phyloP scores from a whole-genome alignment of 2,329 filamentous ascomycete genomes.

The Trichophyton verrucosum region DNA sequence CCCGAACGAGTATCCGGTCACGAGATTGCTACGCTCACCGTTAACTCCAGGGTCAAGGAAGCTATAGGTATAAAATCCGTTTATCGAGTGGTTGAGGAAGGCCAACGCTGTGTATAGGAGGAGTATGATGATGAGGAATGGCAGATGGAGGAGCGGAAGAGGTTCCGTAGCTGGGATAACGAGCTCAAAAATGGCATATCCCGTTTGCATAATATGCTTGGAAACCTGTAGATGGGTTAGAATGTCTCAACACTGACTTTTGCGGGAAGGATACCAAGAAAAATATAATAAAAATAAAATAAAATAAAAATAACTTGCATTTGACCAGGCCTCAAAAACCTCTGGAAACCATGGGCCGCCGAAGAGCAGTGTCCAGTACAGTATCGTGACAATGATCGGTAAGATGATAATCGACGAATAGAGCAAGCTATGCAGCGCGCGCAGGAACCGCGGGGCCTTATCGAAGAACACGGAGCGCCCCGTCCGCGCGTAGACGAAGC shows the following conservation, averaged over 20 bases:
- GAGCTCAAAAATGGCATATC: conserved; percentile 66
- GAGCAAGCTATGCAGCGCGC: conserved; percentile 52
- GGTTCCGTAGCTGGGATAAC: conserved; percentile 53
- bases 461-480: conserved; percentile 45
- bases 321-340: conserved; percentile 44
- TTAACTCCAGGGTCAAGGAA: conserved; percentile 56
- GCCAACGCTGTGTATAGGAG: conserved; percentile 60
- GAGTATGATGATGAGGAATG: conserved; percentile 57
- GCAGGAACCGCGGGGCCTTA: conserved; percentile 48
- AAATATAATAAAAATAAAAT: not conserved
- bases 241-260: no score
- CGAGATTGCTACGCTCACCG: conserved; percentile 36
- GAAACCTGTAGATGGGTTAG: conserved; percentile 39
- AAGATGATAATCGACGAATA: conserved; percentile 52
- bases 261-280: no score
- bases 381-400: conserved; percentile 57
- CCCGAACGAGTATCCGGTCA: conserved; percentile 53
- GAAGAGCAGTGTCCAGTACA: conserved; percentile 57
- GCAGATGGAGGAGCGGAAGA: conserved; percentile 52
- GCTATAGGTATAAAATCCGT: conserved; percentile 63
- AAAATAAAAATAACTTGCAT: conserved; percentile 22
- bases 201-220: conserved; percentile 61
- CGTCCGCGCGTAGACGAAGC: conserved; percentile 49
- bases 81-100: conserved; percentile 56
- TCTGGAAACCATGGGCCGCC: conserved; percentile 38